Base-by-base conservation (phyloP, 495 filamentous ascomycete genomes). In the Opeltia flavorubescens region DNA sequence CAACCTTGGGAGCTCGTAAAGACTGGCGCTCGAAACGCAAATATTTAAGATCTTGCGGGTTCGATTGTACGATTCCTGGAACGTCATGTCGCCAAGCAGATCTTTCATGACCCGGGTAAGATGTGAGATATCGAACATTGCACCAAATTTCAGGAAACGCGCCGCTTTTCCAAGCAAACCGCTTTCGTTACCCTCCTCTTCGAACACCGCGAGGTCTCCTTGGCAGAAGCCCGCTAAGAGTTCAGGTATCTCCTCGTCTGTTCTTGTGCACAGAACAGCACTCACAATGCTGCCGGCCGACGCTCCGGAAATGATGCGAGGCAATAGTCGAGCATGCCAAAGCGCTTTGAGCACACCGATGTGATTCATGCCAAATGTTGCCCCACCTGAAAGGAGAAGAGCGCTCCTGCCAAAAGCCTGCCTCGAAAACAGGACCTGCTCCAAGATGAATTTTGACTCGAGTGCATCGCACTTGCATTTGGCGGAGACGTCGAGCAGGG, bases 251-350 rank as follows among this genome's bases (percentile, higher is more conserved):
- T 95, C 88, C 25, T 85, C 84, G 47, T 96, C 88, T 5, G 79
- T 84, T 33, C 81, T 75, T 1, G 81, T 84, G 62, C 89, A 94
- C 35, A 94, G 67, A 0, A 95, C 84, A 0, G 88, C 74, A 50
- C 79, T 86, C 23, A 95, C 86, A 39, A 96, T 95, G 50, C 85
- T 89, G n/a, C 89, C 89, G 2, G 89, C 89, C 1, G 87, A 94
- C 0, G 89, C 83, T 5, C 89, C 89, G 1, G 88, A 95, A 46
- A 96, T 89, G 58, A 96, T 91, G 17, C 88, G 78, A 6, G 89
- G 89, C 2, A 95, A 73, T 3, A 94, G 68, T 1, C 73, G 74
- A 13, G 74, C 66, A 57, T 93, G 77, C 58, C 75, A 88, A 13
- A 96, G 71, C 4, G 83, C 72, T 55, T 94, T 94, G 50, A 95